These are phyloP conservation scores for Amniculicola lignicola DNA, from an alignment of 495 filamentous ascomycete species.

Conservation along the genomic window DNA sequence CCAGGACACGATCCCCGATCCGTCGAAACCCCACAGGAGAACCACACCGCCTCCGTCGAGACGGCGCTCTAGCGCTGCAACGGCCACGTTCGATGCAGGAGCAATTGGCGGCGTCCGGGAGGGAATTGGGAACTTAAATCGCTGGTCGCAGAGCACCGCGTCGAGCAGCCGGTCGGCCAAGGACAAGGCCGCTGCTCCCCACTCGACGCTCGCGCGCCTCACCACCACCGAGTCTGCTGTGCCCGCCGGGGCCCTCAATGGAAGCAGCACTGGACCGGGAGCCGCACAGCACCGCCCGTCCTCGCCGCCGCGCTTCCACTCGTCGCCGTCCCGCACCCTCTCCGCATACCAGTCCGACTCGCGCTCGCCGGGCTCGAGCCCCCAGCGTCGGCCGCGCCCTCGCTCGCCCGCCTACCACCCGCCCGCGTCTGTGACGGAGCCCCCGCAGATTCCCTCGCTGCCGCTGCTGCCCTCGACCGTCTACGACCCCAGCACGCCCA, in stretches of 20 bases:
- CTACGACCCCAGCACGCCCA: slow-evolving; percentile 38
- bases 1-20: slow-evolving; percentile 33
- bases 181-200: slow-evolving; percentile 38
- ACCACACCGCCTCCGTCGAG: slow-evolving; percentile 33
- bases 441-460: slow-evolving; percentile 36
- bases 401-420: slow-evolving; percentile 34
- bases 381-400: slow-evolving; percentile 26
- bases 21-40: slow-evolving; percentile 28
- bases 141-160: slow-evolving; percentile 75
- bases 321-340: slow-evolving; percentile 20
- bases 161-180: slow-evolving; percentile 63
- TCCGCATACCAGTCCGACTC: slow-evolving; percentile 11
- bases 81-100: slow-evolving; percentile 40
- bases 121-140: slow-evolving; percentile 69
- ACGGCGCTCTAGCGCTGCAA: slow-evolving; percentile 39
- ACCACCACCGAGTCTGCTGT: slow-evolving; percentile 33
- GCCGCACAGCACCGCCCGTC: slow-evolving; percentile 25
- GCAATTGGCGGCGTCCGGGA: slow-evolving; percentile 54
- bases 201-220: slow-evolving; percentile 52
- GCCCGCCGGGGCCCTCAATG: slow-evolving; percentile 30
- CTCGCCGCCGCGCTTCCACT: slow-evolving; percentile 29
- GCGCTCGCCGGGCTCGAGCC: slow-evolving; percentile 37
- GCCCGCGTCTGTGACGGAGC: slow-evolving; percentile 29
- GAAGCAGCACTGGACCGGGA: too few relatives aligned
- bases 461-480: slow-evolving; percentile 35